Conservation (phyloP, 2,329 filamentous ascomycete species). For the Diaporthe vexans region DNA sequence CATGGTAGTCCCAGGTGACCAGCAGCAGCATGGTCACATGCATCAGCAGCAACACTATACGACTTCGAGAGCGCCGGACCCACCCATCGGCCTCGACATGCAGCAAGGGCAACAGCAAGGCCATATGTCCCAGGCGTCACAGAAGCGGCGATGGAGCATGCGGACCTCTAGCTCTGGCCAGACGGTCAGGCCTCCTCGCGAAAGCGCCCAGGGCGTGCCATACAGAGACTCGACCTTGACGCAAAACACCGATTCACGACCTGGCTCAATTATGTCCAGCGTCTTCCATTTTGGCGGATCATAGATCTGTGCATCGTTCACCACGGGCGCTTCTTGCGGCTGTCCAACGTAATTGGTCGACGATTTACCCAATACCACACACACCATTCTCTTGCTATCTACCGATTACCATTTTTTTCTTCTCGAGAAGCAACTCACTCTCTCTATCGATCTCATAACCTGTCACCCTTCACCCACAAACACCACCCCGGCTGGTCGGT, state of each 20-base stretch:
- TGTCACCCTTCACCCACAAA: slow-evolving; percentile 8
- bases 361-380: background rate
- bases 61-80: slow-evolving; percentile 40
- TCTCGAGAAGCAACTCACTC: slow-evolving; percentile 13
- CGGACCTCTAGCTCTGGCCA: slow-evolving; percentile 41
- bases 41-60: slow-evolving; percentile 42
- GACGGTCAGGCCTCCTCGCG: slow-evolving; percentile 39
- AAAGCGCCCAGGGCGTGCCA: slow-evolving; percentile 35
- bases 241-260: slow-evolving; percentile 37
- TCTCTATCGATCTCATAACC: slow-evolving; percentile 24
- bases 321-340: background rate
- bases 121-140: slow-evolving; percentile 34
- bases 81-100: slow-evolving; percentile 40
- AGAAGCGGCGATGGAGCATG: slow-evolving; percentile 42
- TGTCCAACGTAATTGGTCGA: background rate
- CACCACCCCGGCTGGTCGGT: slow-evolving; percentile 37
- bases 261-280: slow-evolving; percentile 42
- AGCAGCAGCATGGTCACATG: slow-evolving; percentile 36
- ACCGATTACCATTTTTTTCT: background rate
- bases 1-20: slow-evolving; percentile 40
- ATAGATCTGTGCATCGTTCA: slow-evolving; percentile 9
- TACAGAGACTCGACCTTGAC: slow-evolving; percentile 39
- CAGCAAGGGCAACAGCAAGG: slow-evolving; percentile 33
- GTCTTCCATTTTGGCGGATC: slow-evolving; percentile 42
- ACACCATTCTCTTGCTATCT: slow-evolving; percentile 24